Conservation (phyloP, 2,329 filamentous ascomycete species). For the Passalora sequoiae region DNA sequence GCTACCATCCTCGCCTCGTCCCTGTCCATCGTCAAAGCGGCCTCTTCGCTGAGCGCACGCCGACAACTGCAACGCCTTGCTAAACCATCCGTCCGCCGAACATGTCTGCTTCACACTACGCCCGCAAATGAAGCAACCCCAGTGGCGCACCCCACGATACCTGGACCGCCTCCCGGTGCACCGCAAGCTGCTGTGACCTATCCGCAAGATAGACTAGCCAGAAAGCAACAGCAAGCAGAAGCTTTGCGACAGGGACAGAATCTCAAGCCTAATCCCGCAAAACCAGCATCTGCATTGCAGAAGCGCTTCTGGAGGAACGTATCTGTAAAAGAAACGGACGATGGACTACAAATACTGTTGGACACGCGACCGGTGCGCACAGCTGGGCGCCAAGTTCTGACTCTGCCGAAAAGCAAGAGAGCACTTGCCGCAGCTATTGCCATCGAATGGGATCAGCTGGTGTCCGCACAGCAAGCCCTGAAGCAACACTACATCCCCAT, state of each 20-base stretch:
- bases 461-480: conserved; percentile 75
- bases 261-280: conserved; percentile 39
- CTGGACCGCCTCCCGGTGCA: conserved; percentile 56
- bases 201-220: conserved; percentile 44
- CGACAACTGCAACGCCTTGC: conserved; percentile 12
- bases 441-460: conserved; percentile 85
- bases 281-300: conserved; percentile 49
- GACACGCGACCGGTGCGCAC: conserved; percentile 76
- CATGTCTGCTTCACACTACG: conserved; percentile 43
- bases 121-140: conserved; percentile 47
- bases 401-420: conserved; percentile 67
- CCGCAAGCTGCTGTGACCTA: conserved; percentile 48
- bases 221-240: conserved; percentile 49
- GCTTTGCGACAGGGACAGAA: conserved; percentile 44
- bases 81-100: conserved; percentile 21
- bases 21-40: conserved; percentile 24
- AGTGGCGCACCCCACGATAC: conserved; percentile 52
- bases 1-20: conserved; percentile 13
- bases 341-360: conserved; percentile 62
- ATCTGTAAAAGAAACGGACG: conserved; percentile 59
- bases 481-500: conserved; percentile 85
- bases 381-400: conserved; percentile 65
- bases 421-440: conserved; percentile 81
- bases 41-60: conserved; percentile 32
- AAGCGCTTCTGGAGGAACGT: conserved; percentile 90